These are phyloP conservation scores for Gastrodia elata DNA, from an alignment of 106 monocot species.

Conservation along the genomic window DNA sequence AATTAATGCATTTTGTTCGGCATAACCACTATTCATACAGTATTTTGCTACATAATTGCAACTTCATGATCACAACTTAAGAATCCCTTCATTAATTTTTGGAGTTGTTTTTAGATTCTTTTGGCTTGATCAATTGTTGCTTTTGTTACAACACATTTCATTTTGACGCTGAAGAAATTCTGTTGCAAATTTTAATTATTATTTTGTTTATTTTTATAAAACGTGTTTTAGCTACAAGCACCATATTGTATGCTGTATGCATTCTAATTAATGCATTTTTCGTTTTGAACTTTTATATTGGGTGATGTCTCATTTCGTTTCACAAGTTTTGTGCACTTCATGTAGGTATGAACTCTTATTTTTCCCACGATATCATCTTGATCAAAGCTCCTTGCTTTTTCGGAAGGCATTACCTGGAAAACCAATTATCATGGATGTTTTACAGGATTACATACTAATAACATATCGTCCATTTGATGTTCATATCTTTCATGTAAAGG, in stretches of 20 bases:
- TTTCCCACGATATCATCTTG: constrained; percentile 99
- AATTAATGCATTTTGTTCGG: no score
- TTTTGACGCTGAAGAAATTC: no score
- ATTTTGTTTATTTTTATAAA: no score
- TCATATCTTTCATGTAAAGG: constrained; percentile 82
- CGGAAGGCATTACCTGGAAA: constrained; percentile 77
- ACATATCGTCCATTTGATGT: constrained; percentile 94
- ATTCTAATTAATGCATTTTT: not conserved
- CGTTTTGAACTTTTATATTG: not conserved
- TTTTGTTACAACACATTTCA: no score
- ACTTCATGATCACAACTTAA: no score
- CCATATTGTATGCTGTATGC: not conserved
- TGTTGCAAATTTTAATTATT: no score
- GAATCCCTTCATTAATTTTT: no score
- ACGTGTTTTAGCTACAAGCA: no score
- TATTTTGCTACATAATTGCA: no score
- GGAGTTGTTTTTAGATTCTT: no score
- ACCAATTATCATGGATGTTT: constrained; percentile 95
- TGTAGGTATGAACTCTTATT: constrained; percentile 94
- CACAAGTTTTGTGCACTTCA: constrained; percentile 6
- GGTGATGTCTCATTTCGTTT: not conserved
- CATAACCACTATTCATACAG: no score
- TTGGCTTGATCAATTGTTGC: no score
- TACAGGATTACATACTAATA: constrained; percentile 83
- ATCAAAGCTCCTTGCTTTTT: constrained; percentile 81